Evolutionary conservation across 257 asterid species (phyloP).

Genomic region (Leptodermis oblonga): DNA sequence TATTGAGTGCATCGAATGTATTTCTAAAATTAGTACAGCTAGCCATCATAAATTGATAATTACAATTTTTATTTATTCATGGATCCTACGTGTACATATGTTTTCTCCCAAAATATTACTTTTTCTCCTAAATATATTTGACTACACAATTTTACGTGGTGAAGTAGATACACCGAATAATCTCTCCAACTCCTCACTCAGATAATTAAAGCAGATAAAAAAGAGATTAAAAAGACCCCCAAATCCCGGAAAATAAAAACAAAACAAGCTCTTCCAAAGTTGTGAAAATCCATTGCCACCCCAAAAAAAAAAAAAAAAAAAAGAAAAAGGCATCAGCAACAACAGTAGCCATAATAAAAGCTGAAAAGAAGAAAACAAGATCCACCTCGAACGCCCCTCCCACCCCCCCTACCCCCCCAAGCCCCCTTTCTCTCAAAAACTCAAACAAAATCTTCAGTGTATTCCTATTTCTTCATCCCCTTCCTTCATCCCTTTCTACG

Average conservation of each 20-base stretch:
- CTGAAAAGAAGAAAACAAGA: constrained; percentile 73
- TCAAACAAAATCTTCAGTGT: constrained; percentile 13
- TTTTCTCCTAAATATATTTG: too few species aligned
- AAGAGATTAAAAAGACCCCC: constrained; percentile 4
- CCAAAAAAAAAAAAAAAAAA: too few species aligned
- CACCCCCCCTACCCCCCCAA: not conserved
- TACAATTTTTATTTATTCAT: too few species aligned
- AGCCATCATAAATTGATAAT: too few species aligned
- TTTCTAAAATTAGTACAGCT: too few species aligned
- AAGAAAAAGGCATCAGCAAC: constrained; percentile 17
- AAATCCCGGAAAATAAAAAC: constrained; percentile 13
- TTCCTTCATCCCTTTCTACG: constrained; percentile 7
- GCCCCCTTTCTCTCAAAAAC: constrained; percentile 1
- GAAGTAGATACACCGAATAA: too few species aligned
- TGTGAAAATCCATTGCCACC: constrained; percentile 34
- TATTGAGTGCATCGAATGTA: too few species aligned
- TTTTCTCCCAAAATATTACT: too few species aligned
- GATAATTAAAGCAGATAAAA: too few species aligned
- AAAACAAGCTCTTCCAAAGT: not conserved
- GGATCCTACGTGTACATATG: too few species aligned
- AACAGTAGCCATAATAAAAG: constrained; percentile 43
- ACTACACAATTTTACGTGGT: too few species aligned
- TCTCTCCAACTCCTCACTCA: too few species aligned
- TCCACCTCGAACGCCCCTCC: constrained; percentile 80
- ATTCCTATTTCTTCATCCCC: constrained; percentile 2